phyloP scores from a whole-genome alignment of 73 alveolate genomes.

The Tetrahymena elliotti region DNA sequence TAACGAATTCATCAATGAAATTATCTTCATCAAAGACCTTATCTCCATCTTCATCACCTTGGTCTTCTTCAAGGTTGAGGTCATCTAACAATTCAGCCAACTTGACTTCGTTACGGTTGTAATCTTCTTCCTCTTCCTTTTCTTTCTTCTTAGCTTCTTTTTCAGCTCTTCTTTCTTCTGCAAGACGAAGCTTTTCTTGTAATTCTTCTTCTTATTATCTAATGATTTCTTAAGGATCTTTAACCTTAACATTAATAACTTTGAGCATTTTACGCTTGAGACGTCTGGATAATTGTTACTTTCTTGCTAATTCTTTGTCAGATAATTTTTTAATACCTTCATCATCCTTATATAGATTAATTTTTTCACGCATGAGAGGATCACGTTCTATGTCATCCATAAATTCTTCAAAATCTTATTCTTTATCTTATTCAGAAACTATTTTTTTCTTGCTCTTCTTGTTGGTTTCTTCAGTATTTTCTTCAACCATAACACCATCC shows the following conservation, averaged over 20 bases:
- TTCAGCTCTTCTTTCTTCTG: not conserved
- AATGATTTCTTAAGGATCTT: not conserved
- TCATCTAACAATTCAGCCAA: conserved; percentile 33
- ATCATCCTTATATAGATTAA: conserved; percentile 35
- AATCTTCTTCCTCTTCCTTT: conserved; percentile 23
- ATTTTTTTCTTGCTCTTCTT: not conserved
- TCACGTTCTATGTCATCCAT: conserved; percentile 41
- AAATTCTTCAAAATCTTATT: conserved; percentile 30
- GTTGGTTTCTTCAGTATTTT: conserved; percentile 23
- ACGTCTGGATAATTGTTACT: not conserved
- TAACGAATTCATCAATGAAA: conserved; percentile 15
- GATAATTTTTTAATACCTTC: conserved; percentile 7
- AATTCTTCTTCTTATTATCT: not conserved
- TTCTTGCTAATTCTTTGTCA: not conserved
- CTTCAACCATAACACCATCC: conserved; percentile 26
- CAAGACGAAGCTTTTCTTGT: conserved; percentile 1
- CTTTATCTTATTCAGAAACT: conserved; percentile 39
- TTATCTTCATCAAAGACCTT: conserved; percentile 20
- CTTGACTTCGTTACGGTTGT: conserved; percentile 31
- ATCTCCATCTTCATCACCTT: conserved; percentile 2
- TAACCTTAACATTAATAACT: not conserved
- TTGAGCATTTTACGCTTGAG: not conserved
- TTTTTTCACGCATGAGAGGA: conserved; percentile 29
- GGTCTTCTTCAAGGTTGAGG: conserved; percentile 21
- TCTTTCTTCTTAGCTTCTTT: conserved; percentile 5